A percentile compares a stretch with the other conserved stretches of the same genome.
phyloP scores from a whole-genome alignment of 1,139 yeast species.

The Debaryomycetaceae sp. region DNA sequence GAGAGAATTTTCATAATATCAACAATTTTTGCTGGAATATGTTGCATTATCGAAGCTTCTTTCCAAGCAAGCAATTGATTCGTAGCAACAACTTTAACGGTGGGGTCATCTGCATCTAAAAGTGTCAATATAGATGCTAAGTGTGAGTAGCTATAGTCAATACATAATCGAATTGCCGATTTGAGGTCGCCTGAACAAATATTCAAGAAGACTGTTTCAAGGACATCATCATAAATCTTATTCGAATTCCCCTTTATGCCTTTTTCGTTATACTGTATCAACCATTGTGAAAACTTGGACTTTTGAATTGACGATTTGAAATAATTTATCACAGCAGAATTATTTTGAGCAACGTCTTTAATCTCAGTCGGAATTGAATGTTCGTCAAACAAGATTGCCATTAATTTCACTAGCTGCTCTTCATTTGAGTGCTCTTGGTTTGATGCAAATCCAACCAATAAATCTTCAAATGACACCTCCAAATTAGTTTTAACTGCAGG shows the following conservation, averaged over 20 bases:
- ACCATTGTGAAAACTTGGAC: slow-evolving; percentile 42
- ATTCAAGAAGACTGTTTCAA: slow-evolving; percentile 51
- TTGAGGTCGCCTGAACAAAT: slow-evolving; percentile 57
- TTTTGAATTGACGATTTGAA: slow-evolving; percentile 31
- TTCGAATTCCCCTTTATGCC: slow-evolving; percentile 15
- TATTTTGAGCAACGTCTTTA: slow-evolving; percentile 18
- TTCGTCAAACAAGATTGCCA: slow-evolving; percentile 21
- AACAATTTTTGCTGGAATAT: slow-evolving; percentile 52
- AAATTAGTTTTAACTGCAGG: slow-evolving; percentile 20
- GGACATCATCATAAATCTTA: slow-evolving; percentile 24
- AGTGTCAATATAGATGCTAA: slow-evolving; percentile 68
- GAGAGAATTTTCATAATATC: slow-evolving; percentile 64
- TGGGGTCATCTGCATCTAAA: slow-evolving; percentile 64
- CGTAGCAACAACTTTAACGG: slow-evolving; percentile 52
- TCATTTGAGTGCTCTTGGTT: slow-evolving; percentile 12
- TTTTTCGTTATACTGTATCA: slow-evolving; percentile 21
- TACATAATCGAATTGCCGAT: slow-evolving; percentile 61
- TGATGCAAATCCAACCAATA: slow-evolving; percentile 14
- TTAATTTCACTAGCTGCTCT: slow-evolving; percentile 8
- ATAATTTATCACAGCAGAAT: slow-evolving; percentile 20
- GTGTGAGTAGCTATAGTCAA: slow-evolving; percentile 59
- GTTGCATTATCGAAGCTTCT: slow-evolving; percentile 29
- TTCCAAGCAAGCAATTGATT: slow-evolving; percentile 69
- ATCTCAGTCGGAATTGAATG: slow-evolving; percentile 4
- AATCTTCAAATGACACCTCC: slow-evolving; percentile 23